Conservation (phyloP, 306 rosid species). For the Vigna unguiculata region DNA sequence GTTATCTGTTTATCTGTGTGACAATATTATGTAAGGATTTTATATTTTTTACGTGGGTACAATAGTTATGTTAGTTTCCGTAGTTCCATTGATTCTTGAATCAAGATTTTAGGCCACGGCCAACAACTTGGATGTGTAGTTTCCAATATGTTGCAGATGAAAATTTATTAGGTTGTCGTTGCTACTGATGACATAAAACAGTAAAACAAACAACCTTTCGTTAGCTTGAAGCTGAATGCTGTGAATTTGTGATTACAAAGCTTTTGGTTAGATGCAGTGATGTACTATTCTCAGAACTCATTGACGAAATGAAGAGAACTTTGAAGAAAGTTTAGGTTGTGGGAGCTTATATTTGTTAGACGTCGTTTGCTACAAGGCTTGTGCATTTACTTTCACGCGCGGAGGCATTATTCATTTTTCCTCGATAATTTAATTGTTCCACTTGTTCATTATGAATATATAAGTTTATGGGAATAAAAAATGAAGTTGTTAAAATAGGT, state of each 20-base stretch:
- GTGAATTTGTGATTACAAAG: background rate
- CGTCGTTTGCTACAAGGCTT: background rate
- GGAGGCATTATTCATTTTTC: background rate
- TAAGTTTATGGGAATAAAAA: background rate
- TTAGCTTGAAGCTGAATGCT: background rate
- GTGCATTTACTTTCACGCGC: background rate
- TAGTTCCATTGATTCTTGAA: background rate
- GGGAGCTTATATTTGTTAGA: background rate
- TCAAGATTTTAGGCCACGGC: background rate
- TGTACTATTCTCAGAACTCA: background rate
- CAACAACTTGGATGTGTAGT: background rate
- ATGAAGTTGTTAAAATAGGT: background rate
- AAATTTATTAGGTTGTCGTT: background rate
- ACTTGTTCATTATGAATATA: background rate
- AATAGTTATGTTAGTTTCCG: background rate
- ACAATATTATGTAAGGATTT: background rate
- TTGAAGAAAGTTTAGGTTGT: background rate
- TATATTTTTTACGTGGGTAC: slow-evolving; percentile 1
- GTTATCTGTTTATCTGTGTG: slow-evolving; percentile 7
- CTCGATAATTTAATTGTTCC: background rate
- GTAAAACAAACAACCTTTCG: background rate
- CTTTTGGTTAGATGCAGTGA: background rate
- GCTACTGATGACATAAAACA: background rate
- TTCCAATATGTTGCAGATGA: background rate
- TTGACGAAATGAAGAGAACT: background rate